Conservation (phyloP, 768 basidiomycete genomes). For the Rickenella mellea region DNA sequence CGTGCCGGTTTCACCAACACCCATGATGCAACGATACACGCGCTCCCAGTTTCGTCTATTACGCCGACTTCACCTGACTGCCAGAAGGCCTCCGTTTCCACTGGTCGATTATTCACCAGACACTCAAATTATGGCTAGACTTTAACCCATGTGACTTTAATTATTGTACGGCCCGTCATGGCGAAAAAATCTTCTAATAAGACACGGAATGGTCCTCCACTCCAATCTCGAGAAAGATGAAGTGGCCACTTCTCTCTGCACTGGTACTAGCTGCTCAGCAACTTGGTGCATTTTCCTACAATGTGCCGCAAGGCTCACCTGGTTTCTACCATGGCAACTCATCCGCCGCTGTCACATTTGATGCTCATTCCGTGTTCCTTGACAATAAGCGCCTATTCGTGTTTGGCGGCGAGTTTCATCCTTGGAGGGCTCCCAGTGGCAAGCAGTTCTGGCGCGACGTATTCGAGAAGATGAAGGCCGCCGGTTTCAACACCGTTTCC, state of each 20-base stretch:
- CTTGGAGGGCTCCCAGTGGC: constrained; percentile 14
- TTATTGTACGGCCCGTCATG: no score
- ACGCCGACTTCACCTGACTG: no score
- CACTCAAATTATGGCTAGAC: no score
- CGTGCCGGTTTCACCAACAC: no score
- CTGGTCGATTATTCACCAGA: no score
- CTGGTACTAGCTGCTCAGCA: neutral
- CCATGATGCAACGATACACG: no score
- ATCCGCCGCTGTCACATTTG: constrained; percentile 14
- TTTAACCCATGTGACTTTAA: no score
- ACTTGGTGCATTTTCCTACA: constrained; percentile 7
- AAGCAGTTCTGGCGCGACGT: constrained; percentile 13
- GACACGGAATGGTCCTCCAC: no score
- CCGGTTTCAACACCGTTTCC: constrained; percentile 15
- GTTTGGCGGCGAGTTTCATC: constrained; percentile 15
- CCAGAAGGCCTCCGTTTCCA: no score
- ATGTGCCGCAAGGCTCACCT: constrained; percentile 13
- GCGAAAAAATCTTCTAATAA: no score
- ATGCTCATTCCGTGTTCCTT: constrained; percentile 14
- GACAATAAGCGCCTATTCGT: constrained; percentile 14
- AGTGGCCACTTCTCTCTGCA: neutral
- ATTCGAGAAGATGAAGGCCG: constrained; percentile 17
- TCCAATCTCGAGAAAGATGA: no score
- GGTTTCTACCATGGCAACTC: constrained; percentile 19
- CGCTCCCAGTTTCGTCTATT: no score